Evolutionary conservation across 2,329 filamentous ascomycete genomes (phyloP).

Genomic region (Ascochyta lentis): DNA sequence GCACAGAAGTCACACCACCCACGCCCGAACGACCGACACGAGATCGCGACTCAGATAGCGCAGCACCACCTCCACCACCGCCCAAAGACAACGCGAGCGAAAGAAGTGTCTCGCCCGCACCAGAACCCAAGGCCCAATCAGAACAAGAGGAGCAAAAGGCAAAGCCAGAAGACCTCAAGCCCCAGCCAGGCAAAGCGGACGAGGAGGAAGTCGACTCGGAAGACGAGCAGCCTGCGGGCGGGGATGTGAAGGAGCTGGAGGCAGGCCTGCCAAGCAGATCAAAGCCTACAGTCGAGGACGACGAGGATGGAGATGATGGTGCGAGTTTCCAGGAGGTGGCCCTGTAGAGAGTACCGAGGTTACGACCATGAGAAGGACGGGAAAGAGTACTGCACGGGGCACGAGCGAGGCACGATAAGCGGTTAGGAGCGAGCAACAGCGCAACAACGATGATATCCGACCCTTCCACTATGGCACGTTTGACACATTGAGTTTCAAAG

Average conservation of each 20-base stretch:
- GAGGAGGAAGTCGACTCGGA: conserved; percentile 36
- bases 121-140: conserved; percentile 40
- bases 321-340: conserved; percentile 46
- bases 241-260: conserved; percentile 36
- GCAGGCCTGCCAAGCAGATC: conserved; percentile 35
- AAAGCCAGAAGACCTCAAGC: conserved; percentile 43
- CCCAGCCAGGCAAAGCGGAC: conserved; percentile 34
- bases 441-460: background rate
- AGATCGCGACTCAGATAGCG: conserved; percentile 29
- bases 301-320: conserved; percentile 38
- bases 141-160: conserved; percentile 43
- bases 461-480: background rate
- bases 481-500: background rate
- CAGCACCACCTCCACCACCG: conserved; percentile 44
- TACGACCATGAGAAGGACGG: background rate
- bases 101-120: conserved; percentile 27
- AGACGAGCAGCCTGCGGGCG: conserved; percentile 29
- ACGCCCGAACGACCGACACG: conserved; percentile 53
- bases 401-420: background rate
- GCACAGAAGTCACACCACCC: conserved; percentile 59
- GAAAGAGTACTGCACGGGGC: background rate
- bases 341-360: background rate
- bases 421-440: background rate
- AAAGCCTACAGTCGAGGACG: conserved; percentile 41
- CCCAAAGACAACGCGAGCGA: conserved; percentile 41